phyloP scores from a whole-genome alignment of 2,329 filamentous ascomycete species.

The Parastagonospora nodorum region DNA sequence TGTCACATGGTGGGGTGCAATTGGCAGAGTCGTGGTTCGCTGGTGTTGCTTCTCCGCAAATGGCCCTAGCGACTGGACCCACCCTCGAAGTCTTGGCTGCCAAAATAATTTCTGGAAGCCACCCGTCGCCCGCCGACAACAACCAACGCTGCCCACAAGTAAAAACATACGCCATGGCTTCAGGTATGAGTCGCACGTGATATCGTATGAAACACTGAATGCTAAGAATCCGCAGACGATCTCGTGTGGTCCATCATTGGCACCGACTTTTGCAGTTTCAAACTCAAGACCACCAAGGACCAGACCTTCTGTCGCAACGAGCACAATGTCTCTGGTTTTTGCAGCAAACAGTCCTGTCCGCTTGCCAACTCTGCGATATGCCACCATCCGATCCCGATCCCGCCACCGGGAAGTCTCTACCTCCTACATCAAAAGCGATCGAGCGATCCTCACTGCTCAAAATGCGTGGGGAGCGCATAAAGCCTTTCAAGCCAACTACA shows the following conservation, averaged over 20 bases:
- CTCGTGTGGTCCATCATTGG: constrained; percentile 98
- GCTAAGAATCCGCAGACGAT: constrained; percentile 64
- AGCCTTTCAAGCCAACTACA: constrained; percentile 85
- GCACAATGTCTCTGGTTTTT: constrained; percentile 59
- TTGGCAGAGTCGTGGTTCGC: constrained; percentile 20
- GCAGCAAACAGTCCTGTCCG: constrained; percentile 71
- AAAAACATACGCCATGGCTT: constrained; percentile 26
- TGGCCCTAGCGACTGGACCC: constrained; percentile 16
- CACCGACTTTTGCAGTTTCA: constrained; percentile 93
- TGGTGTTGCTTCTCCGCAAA: constrained; percentile 20
- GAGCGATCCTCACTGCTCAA: constrained; percentile 76
- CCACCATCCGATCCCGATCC: constrained; percentile 86
- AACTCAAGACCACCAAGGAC: constrained; percentile 69
- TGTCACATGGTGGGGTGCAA: constrained; percentile 19
- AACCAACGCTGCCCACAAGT: constrained; percentile 2
- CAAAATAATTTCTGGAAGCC: constrained; percentile 16
- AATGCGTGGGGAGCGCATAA: constrained; percentile 96
- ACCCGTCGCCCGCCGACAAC: constrained; percentile 10
- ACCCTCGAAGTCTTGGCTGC: constrained; percentile 12
- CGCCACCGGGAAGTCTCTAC: constrained; percentile 80
- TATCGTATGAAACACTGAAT: background rate
- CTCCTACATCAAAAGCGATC: constrained; percentile 90
- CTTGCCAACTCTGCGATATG: constrained; percentile 91
- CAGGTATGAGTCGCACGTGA: constrained; percentile 14
- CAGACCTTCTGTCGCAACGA: constrained; percentile 95